These are phyloP conservation scores for Trichosporon sp. DNA, from an alignment of 1,284 basidiomycete species.

Conservation along the genomic window DNA sequence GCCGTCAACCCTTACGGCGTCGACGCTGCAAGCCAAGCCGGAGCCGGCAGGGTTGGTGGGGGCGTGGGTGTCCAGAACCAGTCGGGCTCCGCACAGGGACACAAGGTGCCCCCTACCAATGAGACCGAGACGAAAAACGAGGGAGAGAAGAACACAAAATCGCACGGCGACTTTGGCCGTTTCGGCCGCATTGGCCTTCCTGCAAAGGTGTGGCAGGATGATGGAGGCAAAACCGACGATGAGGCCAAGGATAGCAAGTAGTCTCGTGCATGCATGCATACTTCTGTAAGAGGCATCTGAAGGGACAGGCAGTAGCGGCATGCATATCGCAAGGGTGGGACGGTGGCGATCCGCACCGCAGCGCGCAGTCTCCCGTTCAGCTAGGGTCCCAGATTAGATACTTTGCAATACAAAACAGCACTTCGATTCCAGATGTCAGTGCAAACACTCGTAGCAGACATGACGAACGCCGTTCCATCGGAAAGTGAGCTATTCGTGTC, in stretches of 20 bases:
- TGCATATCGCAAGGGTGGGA: not conserved
- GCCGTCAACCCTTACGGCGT: not conserved
- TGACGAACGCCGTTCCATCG: too few species aligned
- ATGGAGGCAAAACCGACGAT: too few species aligned
- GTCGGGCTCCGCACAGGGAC: not conserved
- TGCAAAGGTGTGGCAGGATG: too few species aligned
- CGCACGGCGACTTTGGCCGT: not conserved
- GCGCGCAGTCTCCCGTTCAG: not conserved
- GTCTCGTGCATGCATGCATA: not conserved
- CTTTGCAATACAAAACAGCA: too few species aligned
- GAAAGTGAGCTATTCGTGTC: not conserved
- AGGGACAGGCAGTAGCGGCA: too few species aligned
- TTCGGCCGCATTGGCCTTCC: not conserved
- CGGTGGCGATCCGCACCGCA: not conserved
- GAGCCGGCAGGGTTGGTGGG: too few species aligned
- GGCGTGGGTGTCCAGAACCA: not conserved
- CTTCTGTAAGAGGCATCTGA: too few species aligned
- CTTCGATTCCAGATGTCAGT: too few species aligned
- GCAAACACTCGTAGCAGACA: too few species aligned
- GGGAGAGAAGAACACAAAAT: not conserved
- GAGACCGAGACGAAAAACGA: too few species aligned
- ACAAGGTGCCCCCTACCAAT: not conserved
- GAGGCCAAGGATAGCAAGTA: not conserved
- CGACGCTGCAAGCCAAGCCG: not conserved
- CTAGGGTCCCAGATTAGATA: not conserved